Evolutionary conservation across 345 rosid genomes (phyloP), one percentile per base, ranked within the genome.

Genomic region (Sonneratia alba): DNA sequence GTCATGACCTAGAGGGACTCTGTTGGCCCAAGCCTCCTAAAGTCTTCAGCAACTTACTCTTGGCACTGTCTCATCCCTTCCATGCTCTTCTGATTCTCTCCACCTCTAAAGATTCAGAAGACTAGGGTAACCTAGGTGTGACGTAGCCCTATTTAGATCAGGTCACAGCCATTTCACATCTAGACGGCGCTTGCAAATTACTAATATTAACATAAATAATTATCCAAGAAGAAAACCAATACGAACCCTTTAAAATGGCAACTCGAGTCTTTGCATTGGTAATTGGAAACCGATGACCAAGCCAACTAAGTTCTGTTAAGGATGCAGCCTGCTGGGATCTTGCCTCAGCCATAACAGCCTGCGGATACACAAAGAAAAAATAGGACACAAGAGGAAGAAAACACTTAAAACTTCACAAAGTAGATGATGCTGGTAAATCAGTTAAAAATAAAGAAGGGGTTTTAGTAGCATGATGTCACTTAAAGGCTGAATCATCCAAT

Each of bases 311-410:
- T 86, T 96, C 98, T 13, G 97, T 96, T 84, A 96, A 78, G 19
- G 98, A 92, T 74, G 97, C 96, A 68, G 98, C 98, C 78, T 96
- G 99, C 75, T 96, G 97, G 71, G 97, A 87, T 83, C 98, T 92
- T 70, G 96, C 99, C 84, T 92, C 99, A 21, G 94, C 94, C 94
- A 92, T 88, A 73, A 81, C 99, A 80, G 94, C 99, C 99, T 96
- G 81, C 73, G 70, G 77, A 76, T 27, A 27, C 63, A 73, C 45
- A 36, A 59, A 55, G 21, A n/a, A 0, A 57, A 57, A 57, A 6
- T 57, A 62, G 55, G 36, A n/a, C 16, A 34, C 1, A 24, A 64
- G 69, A 36, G 48, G 13, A 64, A 27, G 3, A 43, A 43, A 66
- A 21, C 37, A 27, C 3, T 40, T 18, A 21, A 18, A 27, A 70